Evolutionary conservation across 139 green algal genomes (phyloP).

Genomic region (Chlamydomonas schloesseri): DNA sequence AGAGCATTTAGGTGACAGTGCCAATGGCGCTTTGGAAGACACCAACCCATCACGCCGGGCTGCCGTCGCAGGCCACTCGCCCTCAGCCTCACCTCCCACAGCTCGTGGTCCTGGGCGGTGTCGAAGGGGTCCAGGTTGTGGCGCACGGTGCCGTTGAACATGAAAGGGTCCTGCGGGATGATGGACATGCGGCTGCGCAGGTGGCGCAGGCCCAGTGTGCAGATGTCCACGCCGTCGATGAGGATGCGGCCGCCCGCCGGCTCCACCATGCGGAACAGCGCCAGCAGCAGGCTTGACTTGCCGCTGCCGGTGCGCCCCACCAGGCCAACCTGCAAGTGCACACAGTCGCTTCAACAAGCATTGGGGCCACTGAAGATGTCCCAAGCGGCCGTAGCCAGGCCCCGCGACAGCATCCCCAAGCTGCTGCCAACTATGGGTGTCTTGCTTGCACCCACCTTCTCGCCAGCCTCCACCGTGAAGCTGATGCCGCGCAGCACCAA

Average conservation of each 20-base stretch:
- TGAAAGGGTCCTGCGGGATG: constrained; percentile 92
- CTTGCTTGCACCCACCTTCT: constrained; percentile 49
- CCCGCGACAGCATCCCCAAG: too few relatives aligned
- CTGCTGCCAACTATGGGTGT: too few relatives aligned
- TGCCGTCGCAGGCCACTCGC: too few relatives aligned
- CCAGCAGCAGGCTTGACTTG: constrained; percentile 89
- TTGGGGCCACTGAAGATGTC: too few relatives aligned
- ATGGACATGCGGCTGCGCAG: constrained; percentile 81
- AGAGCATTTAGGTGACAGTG: too few relatives aligned
- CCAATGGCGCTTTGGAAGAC: too few relatives aligned
- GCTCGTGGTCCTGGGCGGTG: constrained; percentile 72
- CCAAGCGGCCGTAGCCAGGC: too few relatives aligned
- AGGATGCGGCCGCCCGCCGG: constrained; percentile 71
- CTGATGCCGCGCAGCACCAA: constrained; percentile 81
- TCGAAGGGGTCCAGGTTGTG: constrained; percentile 94
- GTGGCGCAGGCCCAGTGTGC: constrained; percentile 78
- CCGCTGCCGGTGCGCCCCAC: constrained; percentile 91
- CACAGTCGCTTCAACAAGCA: too few relatives aligned
- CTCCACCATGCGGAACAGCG: constrained; percentile 92
- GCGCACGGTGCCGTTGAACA: constrained; percentile 92
- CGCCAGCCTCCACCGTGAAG: constrained; percentile 65
- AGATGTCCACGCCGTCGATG: constrained; percentile 90
- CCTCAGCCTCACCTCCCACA: constrained; percentile 84
- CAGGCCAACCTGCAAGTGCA: constrained; percentile 63
- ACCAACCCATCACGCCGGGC: too few relatives aligned